These are phyloP conservation scores for Aspergillus glaucus DNA, from an alignment of 2,329 filamentous ascomycete species.

Conservation along the genomic window DNA sequence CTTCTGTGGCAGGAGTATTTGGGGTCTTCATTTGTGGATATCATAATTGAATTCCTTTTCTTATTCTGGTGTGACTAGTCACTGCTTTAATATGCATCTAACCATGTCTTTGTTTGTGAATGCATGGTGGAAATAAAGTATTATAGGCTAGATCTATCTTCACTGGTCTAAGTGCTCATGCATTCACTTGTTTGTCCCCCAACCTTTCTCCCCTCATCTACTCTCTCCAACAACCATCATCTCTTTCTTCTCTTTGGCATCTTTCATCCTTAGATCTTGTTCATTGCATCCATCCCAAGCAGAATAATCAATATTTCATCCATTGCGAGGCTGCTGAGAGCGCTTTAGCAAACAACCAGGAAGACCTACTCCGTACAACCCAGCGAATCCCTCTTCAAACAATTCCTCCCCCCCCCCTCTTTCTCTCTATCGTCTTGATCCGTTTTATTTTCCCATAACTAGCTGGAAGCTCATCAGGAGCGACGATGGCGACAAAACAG, in stretches of 20 bases:
- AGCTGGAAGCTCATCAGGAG: not conserved
- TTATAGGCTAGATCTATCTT: not conserved
- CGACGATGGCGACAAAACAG: conserved; percentile 12
- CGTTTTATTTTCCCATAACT: not conserved
- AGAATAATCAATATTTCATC: not conserved
- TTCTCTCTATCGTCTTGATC: not conserved
- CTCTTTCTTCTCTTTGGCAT: not conserved
- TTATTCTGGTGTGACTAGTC: not conserved
- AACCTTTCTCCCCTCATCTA: not conserved
- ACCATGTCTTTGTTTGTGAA: not conserved
- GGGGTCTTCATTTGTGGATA: not conserved
- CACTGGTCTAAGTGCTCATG: not conserved
- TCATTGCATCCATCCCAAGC: not conserved
- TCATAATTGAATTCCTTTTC: not conserved
- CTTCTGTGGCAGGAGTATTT: not conserved
- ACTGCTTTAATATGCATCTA: too few relatives aligned
- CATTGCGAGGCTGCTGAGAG: not conserved
- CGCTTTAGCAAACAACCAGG: too few relatives aligned
- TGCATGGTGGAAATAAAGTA: not conserved
- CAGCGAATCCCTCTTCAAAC: too few relatives aligned
- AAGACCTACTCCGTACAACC: too few relatives aligned
- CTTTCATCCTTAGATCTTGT: not conserved
- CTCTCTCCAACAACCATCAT: not conserved
- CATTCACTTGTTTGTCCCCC: not conserved
- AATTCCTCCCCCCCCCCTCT: too few relatives aligned